Evolutionary conservation across 352 stramenopile species (phyloP), one percentile per base, ranked within the genome.

Genomic region (Aphanomyces cochlioides): DNA sequence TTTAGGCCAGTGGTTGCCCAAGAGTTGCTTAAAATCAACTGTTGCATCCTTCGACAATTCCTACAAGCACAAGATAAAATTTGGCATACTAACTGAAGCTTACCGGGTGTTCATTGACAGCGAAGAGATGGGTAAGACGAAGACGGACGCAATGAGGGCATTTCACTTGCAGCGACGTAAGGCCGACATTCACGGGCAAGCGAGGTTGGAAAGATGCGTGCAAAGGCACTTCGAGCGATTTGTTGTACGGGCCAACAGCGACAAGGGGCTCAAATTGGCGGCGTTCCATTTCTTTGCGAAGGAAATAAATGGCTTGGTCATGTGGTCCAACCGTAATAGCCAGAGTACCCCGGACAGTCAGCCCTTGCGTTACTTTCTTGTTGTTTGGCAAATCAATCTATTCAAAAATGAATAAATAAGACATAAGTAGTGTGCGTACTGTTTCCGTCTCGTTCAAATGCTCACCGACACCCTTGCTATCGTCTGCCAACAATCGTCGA

Each of bases 61-160:
- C 21, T 70, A 63, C 5, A 60, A 10, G 28, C 5, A 69, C 12
- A 58, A 53, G 7, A 36, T 7, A 60, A 47, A n/a, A 3, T 39
- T 34, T 38, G 3, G 5, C 7, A 67, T 56, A 36, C 50, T 3
- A 36, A 12, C 17, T 36, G 17, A 19, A 3, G 7, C 50, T 12
- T 70, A 76, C 77, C 38, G 76, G 67, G 71, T 96, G 84, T 79
- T 97, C 92, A 40, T 93, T 84, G 37, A 94, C 73, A 7, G 82
- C 90, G 71, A 96, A 99, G 73, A 98, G 84, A 80, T 99, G 96
- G 47, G 88, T 93, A 50, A 99, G 75, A 66, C 97, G 94, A 34
- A 98, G 73, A 72, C 98, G 77, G 69, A 95, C 47, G 56, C 81
- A 92, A 41, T 87, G 69, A 38, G 89, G 85, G 21, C 76, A 79